A percentile compares a stretch with the other conserved stretches of the same genome.
Conservation (phyloP, 805 yeast genomes). For the Dipodascus geniculatus region DNA sequence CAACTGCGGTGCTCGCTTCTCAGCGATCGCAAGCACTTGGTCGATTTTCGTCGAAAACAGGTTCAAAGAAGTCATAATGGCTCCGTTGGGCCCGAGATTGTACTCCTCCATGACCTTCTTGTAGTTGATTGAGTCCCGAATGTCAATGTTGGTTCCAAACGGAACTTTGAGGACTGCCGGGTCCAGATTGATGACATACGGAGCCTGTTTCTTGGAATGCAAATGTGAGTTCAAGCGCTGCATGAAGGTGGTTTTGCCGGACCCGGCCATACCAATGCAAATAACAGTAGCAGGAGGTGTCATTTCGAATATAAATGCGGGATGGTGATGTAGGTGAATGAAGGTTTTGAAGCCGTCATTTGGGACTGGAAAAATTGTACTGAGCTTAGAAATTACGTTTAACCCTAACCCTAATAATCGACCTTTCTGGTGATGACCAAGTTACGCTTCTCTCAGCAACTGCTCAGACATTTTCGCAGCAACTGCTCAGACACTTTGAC, state of each 20-base stretch:
- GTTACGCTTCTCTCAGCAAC: too few relatives aligned
- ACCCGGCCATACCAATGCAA: slow-evolving; percentile 60
- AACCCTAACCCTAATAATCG: neutral
- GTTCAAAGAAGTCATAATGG: slow-evolving; percentile 89
- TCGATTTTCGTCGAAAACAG: slow-evolving; percentile 91
- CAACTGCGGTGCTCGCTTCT: slow-evolving; percentile 48
- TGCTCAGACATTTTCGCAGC: too few relatives aligned
- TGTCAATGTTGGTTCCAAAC: slow-evolving; percentile 87
- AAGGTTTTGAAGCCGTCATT: too few relatives aligned
- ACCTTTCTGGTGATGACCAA: neutral
- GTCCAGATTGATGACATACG: slow-evolving; percentile 88
- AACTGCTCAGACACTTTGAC: too few relatives aligned
- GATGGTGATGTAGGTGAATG: too few relatives aligned
- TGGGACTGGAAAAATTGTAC: neutral
- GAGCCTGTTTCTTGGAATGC: slow-evolving; percentile 57
- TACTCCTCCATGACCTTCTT: slow-evolving; percentile 93
- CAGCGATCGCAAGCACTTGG: slow-evolving; percentile 79
- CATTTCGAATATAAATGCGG: too few relatives aligned
- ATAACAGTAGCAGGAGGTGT: slow-evolving; percentile 25
- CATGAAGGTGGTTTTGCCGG: slow-evolving; percentile 97
- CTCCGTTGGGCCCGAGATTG: slow-evolving; percentile 95
- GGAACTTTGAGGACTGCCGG: slow-evolving; percentile 96
- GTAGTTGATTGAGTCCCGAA: slow-evolving; percentile 90
- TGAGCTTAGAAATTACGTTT: neutral
- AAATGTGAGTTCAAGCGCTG: slow-evolving; percentile 86